A percentile compares a stretch with the other conserved stretches of the same genome.
Conservation (phyloP, 345 rosid species). For the Hibiscus mutabilis region DNA sequence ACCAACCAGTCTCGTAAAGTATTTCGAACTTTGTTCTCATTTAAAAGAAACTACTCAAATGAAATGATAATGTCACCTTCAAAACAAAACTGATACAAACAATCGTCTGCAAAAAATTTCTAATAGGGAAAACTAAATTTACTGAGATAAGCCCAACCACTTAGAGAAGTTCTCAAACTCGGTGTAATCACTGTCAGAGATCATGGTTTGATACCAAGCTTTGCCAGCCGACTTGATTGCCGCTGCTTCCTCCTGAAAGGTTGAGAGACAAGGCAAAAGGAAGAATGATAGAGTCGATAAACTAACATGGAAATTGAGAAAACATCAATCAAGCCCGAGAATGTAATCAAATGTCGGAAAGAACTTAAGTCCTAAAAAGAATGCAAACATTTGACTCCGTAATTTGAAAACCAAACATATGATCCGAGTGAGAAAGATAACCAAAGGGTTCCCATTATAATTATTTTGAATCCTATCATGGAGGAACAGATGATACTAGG, state of each 20-base stretch:
- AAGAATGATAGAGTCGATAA: background rate
- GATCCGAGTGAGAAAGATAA: background rate
- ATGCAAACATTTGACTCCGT: background rate
- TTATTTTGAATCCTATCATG: background rate
- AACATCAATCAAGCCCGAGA: background rate
- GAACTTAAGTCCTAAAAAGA: background rate
- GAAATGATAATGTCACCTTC: background rate
- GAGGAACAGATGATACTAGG: no score
- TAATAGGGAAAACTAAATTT: conserved; percentile 12
- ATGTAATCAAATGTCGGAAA: no score
- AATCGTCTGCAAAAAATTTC: background rate
- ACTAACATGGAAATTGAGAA: background rate
- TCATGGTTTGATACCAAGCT: conserved; percentile 90
- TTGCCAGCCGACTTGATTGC: conserved; percentile 76
- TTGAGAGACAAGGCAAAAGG: background rate
- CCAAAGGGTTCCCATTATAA: background rate
- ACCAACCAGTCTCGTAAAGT: background rate
- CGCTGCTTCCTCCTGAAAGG: conserved; percentile 63
- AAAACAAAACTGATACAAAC: conserved; percentile 10
- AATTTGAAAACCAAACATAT: background rate
- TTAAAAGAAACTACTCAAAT: background rate
- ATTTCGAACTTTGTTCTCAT: background rate
- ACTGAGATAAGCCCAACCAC: conserved; percentile 77
- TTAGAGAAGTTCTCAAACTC: conserved; percentile 79
- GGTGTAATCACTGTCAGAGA: conserved; percentile 83